phyloP scores from a whole-genome alignment of 169 alveolate genomes.

The Eimeria sp. region DNA sequence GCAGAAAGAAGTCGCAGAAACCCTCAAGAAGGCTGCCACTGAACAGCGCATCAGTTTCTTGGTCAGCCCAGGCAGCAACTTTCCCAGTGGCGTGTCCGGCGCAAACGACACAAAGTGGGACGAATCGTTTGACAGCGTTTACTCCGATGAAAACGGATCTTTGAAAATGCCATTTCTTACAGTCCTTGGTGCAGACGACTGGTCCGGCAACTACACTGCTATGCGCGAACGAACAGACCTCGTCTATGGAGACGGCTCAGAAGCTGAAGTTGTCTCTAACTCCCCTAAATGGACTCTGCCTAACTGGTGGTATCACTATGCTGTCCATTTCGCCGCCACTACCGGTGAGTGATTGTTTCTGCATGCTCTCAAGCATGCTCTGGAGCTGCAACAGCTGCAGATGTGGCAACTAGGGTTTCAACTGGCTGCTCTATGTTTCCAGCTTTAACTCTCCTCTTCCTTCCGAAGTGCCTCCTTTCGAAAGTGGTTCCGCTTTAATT shows the following conservation, averaged over 20 bases:
- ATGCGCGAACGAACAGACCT: constrained; percentile 89
- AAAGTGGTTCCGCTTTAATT: constrained; percentile 63
- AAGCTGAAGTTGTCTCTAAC: constrained; percentile 46
- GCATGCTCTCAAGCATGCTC: background rate
- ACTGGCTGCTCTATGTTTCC: background rate
- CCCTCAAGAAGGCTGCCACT: constrained; percentile 89
- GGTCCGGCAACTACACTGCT: constrained; percentile 92
- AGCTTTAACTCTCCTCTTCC: background rate
- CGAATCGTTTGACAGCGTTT: constrained; percentile 89
- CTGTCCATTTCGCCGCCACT: constrained; percentile 90
- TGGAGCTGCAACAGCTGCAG: background rate
- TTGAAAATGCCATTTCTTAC: constrained; percentile 93
- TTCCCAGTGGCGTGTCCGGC: constrained; percentile 91
- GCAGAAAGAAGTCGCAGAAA: constrained; percentile 90
- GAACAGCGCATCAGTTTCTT: constrained; percentile 91
- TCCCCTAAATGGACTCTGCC: constrained; percentile 95
- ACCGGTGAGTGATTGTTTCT: constrained; percentile 84
- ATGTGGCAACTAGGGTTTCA: background rate
- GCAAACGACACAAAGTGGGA: constrained; percentile 90
- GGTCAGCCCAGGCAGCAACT: constrained; percentile 93
- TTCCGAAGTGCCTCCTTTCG: background rate
- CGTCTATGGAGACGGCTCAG: constrained; percentile 85
- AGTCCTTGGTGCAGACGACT: constrained; percentile 93
- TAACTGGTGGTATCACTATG: constrained; percentile 95
- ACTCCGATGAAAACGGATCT: constrained; percentile 89